Evolutionary conservation across 345 rosid species (phyloP).

Genomic region (Eucalyptus shirleyi): DNA sequence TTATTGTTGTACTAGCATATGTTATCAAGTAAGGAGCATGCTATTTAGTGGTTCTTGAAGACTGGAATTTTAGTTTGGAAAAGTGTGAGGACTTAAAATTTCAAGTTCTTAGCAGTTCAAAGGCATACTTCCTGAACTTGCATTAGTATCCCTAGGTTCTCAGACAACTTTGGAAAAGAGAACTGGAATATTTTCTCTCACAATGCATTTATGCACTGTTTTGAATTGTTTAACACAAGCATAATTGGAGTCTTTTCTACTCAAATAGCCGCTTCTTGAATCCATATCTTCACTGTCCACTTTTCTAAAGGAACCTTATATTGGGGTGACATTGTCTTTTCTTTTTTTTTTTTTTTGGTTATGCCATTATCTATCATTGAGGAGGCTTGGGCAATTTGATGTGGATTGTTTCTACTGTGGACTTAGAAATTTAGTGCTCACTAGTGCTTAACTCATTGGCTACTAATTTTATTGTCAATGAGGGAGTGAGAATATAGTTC

Average conservation of each 20-base stretch:
- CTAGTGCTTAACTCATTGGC: background rate
- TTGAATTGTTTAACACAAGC: background rate
- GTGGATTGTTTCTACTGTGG: background rate
- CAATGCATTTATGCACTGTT: background rate
- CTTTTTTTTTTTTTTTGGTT: background rate
- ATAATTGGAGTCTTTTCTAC: background rate
- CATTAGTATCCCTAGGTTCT: background rate
- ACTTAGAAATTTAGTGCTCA: background rate
- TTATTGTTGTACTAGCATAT: background rate
- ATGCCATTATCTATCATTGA: background rate
- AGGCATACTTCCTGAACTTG: background rate
- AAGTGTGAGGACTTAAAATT: background rate
- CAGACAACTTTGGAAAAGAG: background rate
- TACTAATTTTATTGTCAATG: background rate
- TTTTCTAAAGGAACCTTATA: background rate
- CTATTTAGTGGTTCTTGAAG: background rate
- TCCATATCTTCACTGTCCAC: background rate
- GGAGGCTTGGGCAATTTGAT: background rate
- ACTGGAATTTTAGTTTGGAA: background rate
- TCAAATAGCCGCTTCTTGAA: background rate
- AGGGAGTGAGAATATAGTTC: background rate
- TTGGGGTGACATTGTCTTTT: background rate
- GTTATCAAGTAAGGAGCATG: background rate
- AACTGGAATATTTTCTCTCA: background rate
- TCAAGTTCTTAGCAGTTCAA: background rate